Evolutionary conservation across 805 yeast genomes (phyloP).

Genomic region (Candida palmyrensis): DNA sequence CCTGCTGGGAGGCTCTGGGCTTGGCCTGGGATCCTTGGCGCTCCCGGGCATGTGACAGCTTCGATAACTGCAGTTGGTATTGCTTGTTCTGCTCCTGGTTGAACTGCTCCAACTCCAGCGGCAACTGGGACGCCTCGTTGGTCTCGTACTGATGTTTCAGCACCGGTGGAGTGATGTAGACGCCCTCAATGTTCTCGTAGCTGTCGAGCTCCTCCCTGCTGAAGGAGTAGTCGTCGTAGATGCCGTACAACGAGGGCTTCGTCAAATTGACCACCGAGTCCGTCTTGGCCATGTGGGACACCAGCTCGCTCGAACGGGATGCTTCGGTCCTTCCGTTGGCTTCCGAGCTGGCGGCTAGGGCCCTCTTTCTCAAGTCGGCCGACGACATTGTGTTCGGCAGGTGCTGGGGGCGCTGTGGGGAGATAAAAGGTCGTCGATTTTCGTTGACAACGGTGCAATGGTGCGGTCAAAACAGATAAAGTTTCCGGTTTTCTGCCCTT

Average conservation of each 20-base stretch:
- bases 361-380: constrained; percentile 3
- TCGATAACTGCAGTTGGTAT: no score
- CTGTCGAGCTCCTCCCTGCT: constrained; percentile 32
- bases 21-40: no score
- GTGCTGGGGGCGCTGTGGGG: neutral
- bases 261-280: constrained; percentile 45
- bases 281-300: constrained; percentile 29
- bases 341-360: neutral
- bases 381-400: constrained; percentile 2
- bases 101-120: no score
- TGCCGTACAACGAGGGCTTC: constrained; percentile 46
- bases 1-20: neutral
- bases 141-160: no score
- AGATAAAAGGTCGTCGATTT: neutral
- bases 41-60: no score
- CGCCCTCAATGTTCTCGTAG: constrained; percentile 14
- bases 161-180: constrained; percentile 3
- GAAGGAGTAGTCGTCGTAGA: constrained; percentile 43
- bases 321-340: neutral
- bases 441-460: neutral
- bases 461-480: no score
- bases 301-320: constrained; percentile 3
- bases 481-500: no score
- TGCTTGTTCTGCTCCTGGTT: neutral
- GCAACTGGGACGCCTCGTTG: no score